Evolutionary conservation across 352 stramenopile species (phyloP), one percentile per base, ranked within the genome.

Genomic region (Phytophthora quininea): DNA sequence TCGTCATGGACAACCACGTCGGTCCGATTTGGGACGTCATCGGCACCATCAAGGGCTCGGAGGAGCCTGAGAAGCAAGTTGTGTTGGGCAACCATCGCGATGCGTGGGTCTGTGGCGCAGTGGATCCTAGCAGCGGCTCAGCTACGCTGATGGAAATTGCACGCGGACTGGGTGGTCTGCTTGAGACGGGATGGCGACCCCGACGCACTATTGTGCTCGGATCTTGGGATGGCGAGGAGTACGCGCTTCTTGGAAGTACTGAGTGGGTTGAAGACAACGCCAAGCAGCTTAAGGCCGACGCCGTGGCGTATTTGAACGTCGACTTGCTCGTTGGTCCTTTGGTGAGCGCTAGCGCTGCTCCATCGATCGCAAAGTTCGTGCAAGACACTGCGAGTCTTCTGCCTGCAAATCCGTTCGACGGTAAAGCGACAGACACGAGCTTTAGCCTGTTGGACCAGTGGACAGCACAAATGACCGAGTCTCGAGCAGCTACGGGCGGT

Each of bases 21-120:
- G 67, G 64, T 3, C 65, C 73, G 8, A 87, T 96, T 54, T 92
- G 86, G 81, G 92, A 96, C 67, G 84, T 95, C 27, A 74, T 74
- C 51, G 67, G 62, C 14, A 71, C 62, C 33, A 71, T 74, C 33
- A 62, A 82, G n/a, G 84, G 78, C 35, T 32, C 30, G 0, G 61
- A 71, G 7, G 61, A 77, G 19, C 65, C 82, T 11, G 80, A 90
- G 47, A 53, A 38, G 27, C 47, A 53, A 53, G 68, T 90, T 4
- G 53, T 91, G 31, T 48, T 91, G 6, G 80, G 82, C 12, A 93
- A 92, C 69, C 85, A 93, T 55, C 73, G 85, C 19, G 85, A 93
- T 68, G 85, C 82, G 11, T 93, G 85, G 85, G 77, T 92, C 1
- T 91, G 82, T 59, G 85, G 83, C 10, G 85, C 80, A 3, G 73